These are phyloP conservation scores for Aspergillus sergii DNA, from an alignment of 2,329 filamentous ascomycete species.

Conservation along the genomic window DNA sequence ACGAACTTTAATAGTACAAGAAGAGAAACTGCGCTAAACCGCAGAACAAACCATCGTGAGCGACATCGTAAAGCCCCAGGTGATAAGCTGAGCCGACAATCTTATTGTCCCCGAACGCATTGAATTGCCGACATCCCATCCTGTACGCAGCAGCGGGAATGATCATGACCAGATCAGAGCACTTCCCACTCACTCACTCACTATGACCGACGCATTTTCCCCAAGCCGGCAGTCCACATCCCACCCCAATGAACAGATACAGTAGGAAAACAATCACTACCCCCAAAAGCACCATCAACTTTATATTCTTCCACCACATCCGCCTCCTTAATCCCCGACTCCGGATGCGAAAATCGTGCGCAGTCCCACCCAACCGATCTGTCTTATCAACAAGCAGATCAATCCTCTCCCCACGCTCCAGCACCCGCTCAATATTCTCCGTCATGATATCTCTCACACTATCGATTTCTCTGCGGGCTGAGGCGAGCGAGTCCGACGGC, in stretches of 20 bases:
- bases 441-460: conserved; percentile 93
- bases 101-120: neutral
- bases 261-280: conserved; percentile 67
- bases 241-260: conserved; percentile 72
- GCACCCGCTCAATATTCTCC: conserved; percentile 85
- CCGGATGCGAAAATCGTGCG: conserved; percentile 85
- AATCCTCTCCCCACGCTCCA: conserved; percentile 90
- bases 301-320: conserved; percentile 99
- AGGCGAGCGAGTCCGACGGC: conserved; percentile 77
- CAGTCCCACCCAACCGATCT: conserved; percentile 82
- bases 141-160: neutral
- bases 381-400: conserved; percentile 96
- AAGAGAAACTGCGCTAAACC: neutral
- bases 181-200: conserved; percentile 9
- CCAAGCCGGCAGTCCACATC: conserved; percentile 67
- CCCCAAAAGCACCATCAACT: conserved; percentile 85
- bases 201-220: conserved; percentile 43
- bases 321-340: conserved; percentile 82
- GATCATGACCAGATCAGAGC: neutral
- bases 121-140: neutral
- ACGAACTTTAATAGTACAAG: conserved; percentile 1
- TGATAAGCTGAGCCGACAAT: neutral
- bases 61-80: neutral
- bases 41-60: neutral
- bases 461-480: conserved; percentile 87